Evolutionary conservation across 805 yeast species (phyloP), one percentile per base, ranked within the genome.

Genomic region (Yarrowia sp.): DNA sequence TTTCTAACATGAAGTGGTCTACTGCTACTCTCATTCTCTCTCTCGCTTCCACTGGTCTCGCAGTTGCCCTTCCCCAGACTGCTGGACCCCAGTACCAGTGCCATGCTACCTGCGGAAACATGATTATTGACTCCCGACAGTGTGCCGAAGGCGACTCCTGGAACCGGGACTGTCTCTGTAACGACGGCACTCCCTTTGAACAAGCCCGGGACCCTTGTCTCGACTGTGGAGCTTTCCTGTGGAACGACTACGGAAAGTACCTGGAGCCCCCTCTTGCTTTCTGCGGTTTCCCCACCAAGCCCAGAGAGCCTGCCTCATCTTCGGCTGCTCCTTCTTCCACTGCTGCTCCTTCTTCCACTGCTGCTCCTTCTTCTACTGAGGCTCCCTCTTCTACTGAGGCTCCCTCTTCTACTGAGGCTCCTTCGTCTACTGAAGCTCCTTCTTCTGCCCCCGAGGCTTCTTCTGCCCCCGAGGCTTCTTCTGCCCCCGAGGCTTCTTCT

Each of bases 41-140:
- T 14, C 78, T 90, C 64, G 76, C 79, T 2, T 73, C 89, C 39
- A 97, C 97, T 68, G 75, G 91, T 50, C 81, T 82, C 13, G 96
- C 53, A 15, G 55, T 52, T 9, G 55, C 55, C 38, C 24, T 50
- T 7, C 55, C 66, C 39, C 30, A 20, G 9, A 46, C 40, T 17
- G 46, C 39, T 36, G 61, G n/a, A 9, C 34, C 66, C 5, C n/a
- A 38, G 46, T 46, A 46, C 46, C 44, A 36, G 36, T 61, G 66
- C 46, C 66, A 61, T 34, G 53, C 66, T 13, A 46, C 66, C n/a
- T 61, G 66, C 36, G 66, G 66, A 20, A 39, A 30, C 46, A 44
- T 61, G 66, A 46, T 61, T 52, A 36, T 36, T 2, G 66, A 36
- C 17, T 36, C 66, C 19, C 56, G 66, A 61, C 39, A 38, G 44